Base-by-base conservation (phyloP, 495 filamentous ascomycete species). In the Paragyromitra xinjiangensis region DNA sequence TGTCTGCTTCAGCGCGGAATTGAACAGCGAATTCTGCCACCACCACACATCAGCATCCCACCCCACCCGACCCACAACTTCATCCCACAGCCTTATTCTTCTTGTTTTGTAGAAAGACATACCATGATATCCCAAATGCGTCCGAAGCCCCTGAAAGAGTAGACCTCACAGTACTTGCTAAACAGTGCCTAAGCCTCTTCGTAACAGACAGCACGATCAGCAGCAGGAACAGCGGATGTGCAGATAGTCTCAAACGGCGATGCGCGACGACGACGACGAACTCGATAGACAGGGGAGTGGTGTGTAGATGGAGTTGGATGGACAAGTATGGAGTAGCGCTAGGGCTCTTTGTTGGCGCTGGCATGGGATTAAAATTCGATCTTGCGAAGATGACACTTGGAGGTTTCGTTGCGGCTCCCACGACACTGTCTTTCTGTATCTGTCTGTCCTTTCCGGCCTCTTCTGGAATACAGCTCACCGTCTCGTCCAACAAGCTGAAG, bases 1-100 rank as follows among this genome's bases (percentile, higher is more conserved):
- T 58, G 91, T 92, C 86, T 98, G 95, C 85, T 97, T 96, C 39
- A 97, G 89, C 40, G 95, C 95, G 19, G 94, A 95, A 84, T 98
- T 98, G 89, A 97, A 98, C 75, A 95, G 89, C 16, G 93, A 93
- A 84, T 97, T 97, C 95, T 82, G 69, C 51, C n/a, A 50, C 16
- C 44, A 71, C 40, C 29, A 9, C 64, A 51, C 19, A 69, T 74
- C 64, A 74, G 71, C 74, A 77, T n/a, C 37, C 39, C 73, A 16
- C 64, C 51, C 19, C 42, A 42, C n/a, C 19, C 14, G 12, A 2
- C 26, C 45, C 29, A 50, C 9, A n/a, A 16, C 34, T 56, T n/a
- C 14, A 9, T 2, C 9, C 2, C 40, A 11, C 8, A 9, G 11
- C 39, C 39, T 16, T 24, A 40, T 14, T 34, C 29, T 34, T 34